Base-by-base conservation (phyloP, 306 rosid genomes). In the Alnus glutinosa region DNA sequence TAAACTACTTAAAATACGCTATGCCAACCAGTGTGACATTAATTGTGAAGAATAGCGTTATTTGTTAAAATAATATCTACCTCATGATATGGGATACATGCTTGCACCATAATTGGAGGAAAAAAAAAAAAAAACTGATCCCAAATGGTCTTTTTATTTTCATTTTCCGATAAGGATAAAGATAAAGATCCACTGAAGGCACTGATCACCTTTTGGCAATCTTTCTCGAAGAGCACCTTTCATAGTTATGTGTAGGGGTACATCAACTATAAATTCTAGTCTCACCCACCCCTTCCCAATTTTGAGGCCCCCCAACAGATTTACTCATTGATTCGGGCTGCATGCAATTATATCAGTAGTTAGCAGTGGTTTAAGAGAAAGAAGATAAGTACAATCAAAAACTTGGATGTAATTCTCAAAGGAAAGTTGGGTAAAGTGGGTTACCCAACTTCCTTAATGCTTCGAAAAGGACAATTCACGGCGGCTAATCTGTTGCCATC, bases 261-360 rank as follows among this genome's bases (percentile, higher is more conserved):
- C 47, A 19, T 50, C 75, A 59, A 55, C 78, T 34, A 55, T 68
- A 69, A 74, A 44, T 62, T 72, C 73, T 19, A 66, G 14, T 15
- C 46, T 39, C 62, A 67, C 68, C 75, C 76, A 2, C 78, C 59
- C 54, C n/a, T 2, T 34, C 14, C 37, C 37, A 34, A 34, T 59
- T 37, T 18, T n/a, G 77, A 78, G 77, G 77, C 77, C 28, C 61
- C 28, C 61, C 44, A 30, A 54, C 44, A 51, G 52, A 76, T 52
- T 39, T 47, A 18, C 61, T 71, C 39, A 18, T 6, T 16, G 59
- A 28, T 61, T 61, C 13, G 28, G 55, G 37, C 13, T 34, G 57
- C 84, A 81, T 34, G 57, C 84, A 81, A 76, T 59, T 76, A 81
- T 69, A 51, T 70, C 68, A 28, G 50, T 28, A 55, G 64, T 73